Evolutionary conservation across 2,329 filamentous ascomycete species (phyloP), one percentile per base, ranked within the genome.

Genomic region (Xylaria digitata): DNA sequence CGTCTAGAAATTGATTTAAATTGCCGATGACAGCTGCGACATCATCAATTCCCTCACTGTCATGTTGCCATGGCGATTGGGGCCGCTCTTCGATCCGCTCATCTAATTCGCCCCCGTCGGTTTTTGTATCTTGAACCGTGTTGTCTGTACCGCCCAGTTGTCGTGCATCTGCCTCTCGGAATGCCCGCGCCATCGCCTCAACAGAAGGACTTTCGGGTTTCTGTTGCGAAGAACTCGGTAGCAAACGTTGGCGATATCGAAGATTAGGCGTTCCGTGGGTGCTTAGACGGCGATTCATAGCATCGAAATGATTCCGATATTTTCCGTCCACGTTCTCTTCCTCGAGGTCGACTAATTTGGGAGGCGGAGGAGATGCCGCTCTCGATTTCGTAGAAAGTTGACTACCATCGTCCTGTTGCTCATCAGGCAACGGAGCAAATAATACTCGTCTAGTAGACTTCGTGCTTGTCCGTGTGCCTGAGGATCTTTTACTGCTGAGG

Each of bases 131-230:
- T 73, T 65, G 26, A 59, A 48, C 42, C 66, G 19, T 23, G 15
- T 54, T 42, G 6, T 43, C 55, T 19, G n/a, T 9, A 37, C 45
- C 8, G 32, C n/a, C 21, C 50, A 43, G 26, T 17, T 30, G 56
- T 8, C 66, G 65, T 21, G 68, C 70, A 67, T 86, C 84, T 6
- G 82, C 84, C n/a, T 79, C 75, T 32, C 81, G 75, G 65, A 86
- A 87, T 6, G 82, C 82, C 65, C 83, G 77, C 0, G 84, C 84
- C 82, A 86, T 85, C 6, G 82, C 84, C 61, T 77, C 79, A 17
- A 83, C 68, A 0, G 72, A 73, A 6, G 82, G 81, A 37, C 82
- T 85, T 42, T 76, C 69, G 13, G 75, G 75, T 11, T 65, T 74
- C 66, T 79, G 79, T 67, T 85, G 83, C 5, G 82, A 84, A 13